Conservation (phyloP, 306 rosid genomes). For the Trifolium subterraneum region DNA sequence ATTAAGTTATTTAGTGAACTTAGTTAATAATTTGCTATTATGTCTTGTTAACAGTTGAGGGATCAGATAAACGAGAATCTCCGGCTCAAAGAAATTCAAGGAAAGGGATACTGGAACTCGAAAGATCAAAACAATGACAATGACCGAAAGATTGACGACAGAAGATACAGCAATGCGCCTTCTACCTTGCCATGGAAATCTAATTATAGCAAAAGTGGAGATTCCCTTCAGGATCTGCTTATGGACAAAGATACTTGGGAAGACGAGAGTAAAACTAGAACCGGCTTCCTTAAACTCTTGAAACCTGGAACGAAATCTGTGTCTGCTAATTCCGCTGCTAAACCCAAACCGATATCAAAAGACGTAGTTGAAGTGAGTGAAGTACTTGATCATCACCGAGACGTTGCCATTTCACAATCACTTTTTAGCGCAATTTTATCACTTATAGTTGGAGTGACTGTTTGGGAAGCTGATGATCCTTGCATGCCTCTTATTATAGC, state of each 20-base stretch:
- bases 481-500: slow-evolving; percentile 87
- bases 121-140: slow-evolving; percentile 46
- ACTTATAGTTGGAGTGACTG: slow-evolving; percentile 64
- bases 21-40: background rate
- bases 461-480: slow-evolving; percentile 78
- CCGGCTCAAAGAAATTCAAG: slow-evolving; percentile 61
- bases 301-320: slow-evolving; percentile 42
- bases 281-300: slow-evolving; percentile 51
- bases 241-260: slow-evolving; percentile 48
- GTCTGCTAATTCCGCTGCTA: slow-evolving; percentile 15
- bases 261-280: slow-evolving; percentile 45
- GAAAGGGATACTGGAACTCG: slow-evolving; percentile 58
- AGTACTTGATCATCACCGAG: slow-evolving; percentile 46
- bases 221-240: slow-evolving; percentile 50
- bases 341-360: slow-evolving; percentile 39
- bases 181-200: slow-evolving; percentile 53
- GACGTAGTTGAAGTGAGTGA: slow-evolving; percentile 24
- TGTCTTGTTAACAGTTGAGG: slow-evolving; percentile 55
- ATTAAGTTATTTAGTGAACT: background rate
- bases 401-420: slow-evolving; percentile 63
- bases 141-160: slow-evolving; percentile 37
- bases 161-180: slow-evolving; percentile 35
- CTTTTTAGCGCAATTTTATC: slow-evolving; percentile 78
- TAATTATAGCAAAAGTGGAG: slow-evolving; percentile 44
- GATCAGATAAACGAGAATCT: slow-evolving; percentile 62